Evolutionary conservation across 768 basidiomycete species (phyloP).

Genomic region (Podaxis mareebaensis): DNA sequence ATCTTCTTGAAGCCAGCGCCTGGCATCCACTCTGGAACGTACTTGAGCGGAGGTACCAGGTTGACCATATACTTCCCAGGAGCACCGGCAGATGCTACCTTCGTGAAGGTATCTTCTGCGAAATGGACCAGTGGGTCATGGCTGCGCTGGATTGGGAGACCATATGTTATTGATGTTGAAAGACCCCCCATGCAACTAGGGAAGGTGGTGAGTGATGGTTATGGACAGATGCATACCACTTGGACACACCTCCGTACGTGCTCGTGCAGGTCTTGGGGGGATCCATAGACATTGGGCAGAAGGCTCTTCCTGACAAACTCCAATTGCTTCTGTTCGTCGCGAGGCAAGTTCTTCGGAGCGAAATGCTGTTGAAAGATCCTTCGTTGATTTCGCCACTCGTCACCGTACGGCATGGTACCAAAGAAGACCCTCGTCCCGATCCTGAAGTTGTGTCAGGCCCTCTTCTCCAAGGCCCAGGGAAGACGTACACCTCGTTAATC

Average conservation of each 20-base stretch:
- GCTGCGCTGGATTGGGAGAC: slow-evolving; percentile 2
- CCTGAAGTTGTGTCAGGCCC: not conserved
- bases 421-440: not conserved
- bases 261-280: not conserved
- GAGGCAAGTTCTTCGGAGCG: slow-evolving; percentile 6
- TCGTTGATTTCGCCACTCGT: slow-evolving; percentile 25
- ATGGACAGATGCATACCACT: not conserved
- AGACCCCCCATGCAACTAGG: not conserved
- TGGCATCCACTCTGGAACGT: slow-evolving; percentile 17
- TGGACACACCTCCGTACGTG: not conserved
- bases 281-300: slow-evolving; percentile 4
- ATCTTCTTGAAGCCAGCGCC: slow-evolving; percentile 13
- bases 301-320: not conserved
- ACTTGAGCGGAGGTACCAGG: slow-evolving; percentile 5
- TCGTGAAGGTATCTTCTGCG: not conserved
- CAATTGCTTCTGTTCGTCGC: not conserved
- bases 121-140: slow-evolving; percentile 5
- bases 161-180: slow-evolving; percentile 11
- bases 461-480: not conserved
- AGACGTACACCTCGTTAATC: slow-evolving; percentile 5
- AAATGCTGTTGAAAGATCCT: slow-evolving; percentile 29
- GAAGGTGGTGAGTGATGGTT: not conserved
- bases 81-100: not conserved
- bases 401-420: slow-evolving; percentile 25
- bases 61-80: slow-evolving; percentile 12